Evolutionary conservation across 2,329 filamentous ascomycete genomes (phyloP).

Genomic region (Biscogniauxia sp.): DNA sequence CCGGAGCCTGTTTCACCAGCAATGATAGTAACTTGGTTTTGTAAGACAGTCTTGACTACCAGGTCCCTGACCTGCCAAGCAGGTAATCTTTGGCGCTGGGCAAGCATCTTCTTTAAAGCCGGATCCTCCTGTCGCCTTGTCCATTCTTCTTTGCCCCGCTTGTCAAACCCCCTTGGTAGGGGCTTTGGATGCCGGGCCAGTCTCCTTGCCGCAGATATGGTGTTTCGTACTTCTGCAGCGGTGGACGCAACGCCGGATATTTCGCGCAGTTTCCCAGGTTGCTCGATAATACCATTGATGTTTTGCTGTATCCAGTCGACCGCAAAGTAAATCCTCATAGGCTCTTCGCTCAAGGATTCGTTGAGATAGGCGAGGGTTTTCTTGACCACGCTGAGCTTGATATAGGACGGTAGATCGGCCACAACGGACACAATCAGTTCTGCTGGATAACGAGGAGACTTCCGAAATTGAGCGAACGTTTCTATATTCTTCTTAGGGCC

Average conservation of each 20-base stretch:
- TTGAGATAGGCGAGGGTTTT: constrained; percentile 70
- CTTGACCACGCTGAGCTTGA: constrained; percentile 83
- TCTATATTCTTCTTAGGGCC: constrained; percentile 50
- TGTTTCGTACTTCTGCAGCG: constrained; percentile 51
- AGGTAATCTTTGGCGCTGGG: constrained; percentile 70
- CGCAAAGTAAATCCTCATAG: constrained; percentile 84
- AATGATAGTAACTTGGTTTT: constrained; percentile 89
- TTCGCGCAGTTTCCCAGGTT: constrained; percentile 79
- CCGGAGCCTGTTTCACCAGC: constrained; percentile 96
- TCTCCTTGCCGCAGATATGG: constrained; percentile 32
- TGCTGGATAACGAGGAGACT: constrained; percentile 70
- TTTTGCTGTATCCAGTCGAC: constrained; percentile 90
- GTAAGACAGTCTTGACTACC: constrained; percentile 72
- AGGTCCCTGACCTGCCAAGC: constrained; percentile 81
- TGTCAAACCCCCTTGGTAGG: constrained; percentile 62
- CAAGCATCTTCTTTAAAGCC: constrained; percentile 72
- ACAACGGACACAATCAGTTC: constrained; percentile 68
- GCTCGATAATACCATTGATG: constrained; percentile 76
- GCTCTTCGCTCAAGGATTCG: constrained; percentile 72
- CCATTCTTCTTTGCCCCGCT: constrained; percentile 66
- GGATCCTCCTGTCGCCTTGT: constrained; percentile 61
- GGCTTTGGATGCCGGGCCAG: constrained; percentile 50
- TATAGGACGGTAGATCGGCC: constrained; percentile 80
- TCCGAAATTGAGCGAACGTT: constrained; percentile 64
- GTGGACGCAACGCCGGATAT: constrained; percentile 77